Percentiles rank a stretch among this genome's conserved stretches.
These are phyloP conservation scores for Kwoniella mangroviensis DNA, from an alignment of 768 basidiomycete species.

Conservation along the genomic window DNA sequence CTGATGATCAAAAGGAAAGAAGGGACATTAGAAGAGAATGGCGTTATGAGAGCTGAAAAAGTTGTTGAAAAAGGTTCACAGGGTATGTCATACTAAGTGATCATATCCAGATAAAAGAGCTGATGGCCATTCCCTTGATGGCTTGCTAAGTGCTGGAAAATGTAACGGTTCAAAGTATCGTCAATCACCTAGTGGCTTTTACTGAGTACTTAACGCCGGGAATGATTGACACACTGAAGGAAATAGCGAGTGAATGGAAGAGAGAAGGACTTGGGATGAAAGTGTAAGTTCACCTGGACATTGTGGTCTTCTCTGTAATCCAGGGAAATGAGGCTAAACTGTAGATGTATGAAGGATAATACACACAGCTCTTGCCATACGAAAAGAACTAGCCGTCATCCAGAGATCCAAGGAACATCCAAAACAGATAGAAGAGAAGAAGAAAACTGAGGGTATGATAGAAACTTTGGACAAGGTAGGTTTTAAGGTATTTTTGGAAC, in stretches of 20 bases:
- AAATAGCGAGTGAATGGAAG: slow-evolving; percentile 14
- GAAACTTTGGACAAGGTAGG: slow-evolving; percentile 27
- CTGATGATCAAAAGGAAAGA: neutral
- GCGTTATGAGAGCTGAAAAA: neutral
- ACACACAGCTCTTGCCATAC: slow-evolving; percentile 9
- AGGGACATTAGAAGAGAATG: neutral
- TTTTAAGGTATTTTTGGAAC: neutral
- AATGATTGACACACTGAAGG: slow-evolving; percentile 15
- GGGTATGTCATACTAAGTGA: neutral
- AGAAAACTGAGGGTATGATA: slow-evolving; percentile 15
- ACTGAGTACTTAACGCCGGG: slow-evolving; percentile 26
- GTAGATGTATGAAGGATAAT: slow-evolving; percentile 10
- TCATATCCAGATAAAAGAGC: neutral
- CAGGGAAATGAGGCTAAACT: neutral
- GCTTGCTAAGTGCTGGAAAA: slow-evolving; percentile 2
- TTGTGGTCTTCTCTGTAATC: no score
- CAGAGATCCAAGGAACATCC: neutral
- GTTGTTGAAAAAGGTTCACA: slow-evolving; percentile 3
- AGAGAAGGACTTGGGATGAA: slow-evolving; percentile 22
- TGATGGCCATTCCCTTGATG: no score
- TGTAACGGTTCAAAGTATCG: slow-evolving; percentile 4
- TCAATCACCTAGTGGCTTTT: slow-evolving; percentile 1
- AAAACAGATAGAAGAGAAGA: neutral
- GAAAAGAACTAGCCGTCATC: slow-evolving; percentile 17
- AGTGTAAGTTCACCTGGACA: slow-evolving; percentile 11